Evolutionary conservation across 2,329 filamentous ascomycete species (phyloP), one percentile per base, ranked within the genome.

Genomic region (Thermothelomyces thermophilus): DNA sequence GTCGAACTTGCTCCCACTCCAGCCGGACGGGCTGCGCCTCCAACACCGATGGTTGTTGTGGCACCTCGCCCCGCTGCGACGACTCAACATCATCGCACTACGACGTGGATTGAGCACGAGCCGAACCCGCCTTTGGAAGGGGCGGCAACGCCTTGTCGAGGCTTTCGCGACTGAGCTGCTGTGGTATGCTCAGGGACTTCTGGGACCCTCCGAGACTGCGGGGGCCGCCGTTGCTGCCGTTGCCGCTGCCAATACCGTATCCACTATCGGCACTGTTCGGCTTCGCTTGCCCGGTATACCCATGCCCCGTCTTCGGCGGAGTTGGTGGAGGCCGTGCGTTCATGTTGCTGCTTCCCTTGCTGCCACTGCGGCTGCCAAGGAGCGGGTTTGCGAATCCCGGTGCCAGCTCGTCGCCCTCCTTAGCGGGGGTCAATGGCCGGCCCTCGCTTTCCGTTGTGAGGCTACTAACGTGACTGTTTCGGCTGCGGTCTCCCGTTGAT

Each of bases 401-500:
- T 52, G 58, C 48, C 41, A 31, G 48, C 49, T 67, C 62, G 33
- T 58, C 55, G 7, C 62, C 63, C 42, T 71, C 66, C 52, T 73
- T 75, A 14, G 67, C 67, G 0, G 74, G 71, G 2, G 73, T 73
- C 28, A 64, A 52, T 1, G 72, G 71, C 22, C 71, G 68, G 10
- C 53, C 51, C 40, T 63, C 54, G 40, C 58, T 64, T 41, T 65
- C 67, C 36, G 58, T 63, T n/a, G 53, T 58, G 16, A 60, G 64
- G 39, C 62, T 69, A 42, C 63, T 71, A 43, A 66, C 61, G 16
- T 62, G 66, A 52, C 76, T 79, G 51, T 71, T 69, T 19, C 73
- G 74, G 61, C 79, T 80, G 47, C 76, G 75, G 26, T 75, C 79
- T 1, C 82, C 80, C 20, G 82, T 76, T 52, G 84, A 87, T 7